Evolutionary conservation across 1,284 basidiomycete species (phyloP).

Genomic region (Xerocomus nothofagi): DNA sequence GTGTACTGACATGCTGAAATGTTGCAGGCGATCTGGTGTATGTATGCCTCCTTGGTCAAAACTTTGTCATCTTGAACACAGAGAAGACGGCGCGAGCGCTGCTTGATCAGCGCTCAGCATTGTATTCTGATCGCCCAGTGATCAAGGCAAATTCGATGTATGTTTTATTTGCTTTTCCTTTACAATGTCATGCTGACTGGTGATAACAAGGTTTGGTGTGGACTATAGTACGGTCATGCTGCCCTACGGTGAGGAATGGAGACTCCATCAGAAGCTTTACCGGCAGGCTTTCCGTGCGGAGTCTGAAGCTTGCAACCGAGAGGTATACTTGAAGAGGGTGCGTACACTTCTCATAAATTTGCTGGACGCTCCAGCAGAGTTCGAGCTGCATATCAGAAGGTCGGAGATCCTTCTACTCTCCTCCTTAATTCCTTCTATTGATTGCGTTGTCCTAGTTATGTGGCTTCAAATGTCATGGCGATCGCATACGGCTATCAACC

Average conservation of each 20-base stretch:
- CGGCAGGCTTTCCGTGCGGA: conserved; percentile 25
- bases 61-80: conserved; percentile 26
- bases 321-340: conserved; percentile 19
- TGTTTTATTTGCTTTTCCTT: background rate
- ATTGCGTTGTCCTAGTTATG: conserved; percentile 14
- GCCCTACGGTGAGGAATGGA: conserved; percentile 27
- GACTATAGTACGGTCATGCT: conserved; percentile 27
- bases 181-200: background rate
- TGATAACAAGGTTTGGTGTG: conserved; percentile 19
- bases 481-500: conserved; percentile 26
- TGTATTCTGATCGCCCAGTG: conserved; percentile 29
- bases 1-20: background rate
- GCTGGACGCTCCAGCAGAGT: conserved; percentile 24
- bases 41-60: conserved; percentile 23
- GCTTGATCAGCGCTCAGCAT: conserved; percentile 25
- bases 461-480: conserved; percentile 29
- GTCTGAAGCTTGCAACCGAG: conserved; percentile 12
- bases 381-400: conserved; percentile 26
- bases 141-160: conserved; percentile 21
- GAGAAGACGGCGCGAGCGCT: conserved; percentile 26
- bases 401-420: background rate
- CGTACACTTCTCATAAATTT: conserved; percentile 22
- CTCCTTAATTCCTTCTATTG: background rate
- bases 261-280: conserved; percentile 29
- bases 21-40: conserved; percentile 24